Evolutionary conservation across 2,329 filamentous ascomycete species (phyloP).

Genomic region (Seiridium unicorne): DNA sequence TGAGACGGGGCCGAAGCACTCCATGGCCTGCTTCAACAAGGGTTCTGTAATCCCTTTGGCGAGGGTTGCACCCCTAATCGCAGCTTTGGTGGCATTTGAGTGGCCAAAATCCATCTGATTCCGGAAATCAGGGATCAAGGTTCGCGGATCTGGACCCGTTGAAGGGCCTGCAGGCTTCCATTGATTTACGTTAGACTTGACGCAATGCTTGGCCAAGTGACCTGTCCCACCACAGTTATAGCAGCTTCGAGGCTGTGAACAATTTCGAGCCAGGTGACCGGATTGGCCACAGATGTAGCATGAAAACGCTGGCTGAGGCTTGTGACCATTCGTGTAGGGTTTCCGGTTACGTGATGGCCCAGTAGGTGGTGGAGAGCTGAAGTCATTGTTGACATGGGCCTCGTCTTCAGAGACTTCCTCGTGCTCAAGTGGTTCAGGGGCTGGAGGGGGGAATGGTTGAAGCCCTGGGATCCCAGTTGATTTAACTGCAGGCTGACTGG

Average conservation of each 20-base stretch:
- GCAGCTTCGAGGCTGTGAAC: not conserved
- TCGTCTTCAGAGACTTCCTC: not conserved
- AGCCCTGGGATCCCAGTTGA: not conserved
- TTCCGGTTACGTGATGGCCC: not conserved
- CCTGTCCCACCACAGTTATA: conserved; percentile 4
- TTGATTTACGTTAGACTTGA: not conserved
- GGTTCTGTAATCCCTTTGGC: conserved; percentile 5
- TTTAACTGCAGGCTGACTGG: not conserved
- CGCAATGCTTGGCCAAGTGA: not conserved
- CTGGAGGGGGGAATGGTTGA: not conserved
- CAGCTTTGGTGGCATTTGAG: not conserved
- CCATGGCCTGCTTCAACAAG: conserved; percentile 2
- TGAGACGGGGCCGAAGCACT: conserved; percentile 1
- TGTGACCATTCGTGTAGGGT: not conserved
- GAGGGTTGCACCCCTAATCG: conserved; percentile 2
- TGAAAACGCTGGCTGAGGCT: not conserved
- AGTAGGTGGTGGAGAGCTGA: not conserved
- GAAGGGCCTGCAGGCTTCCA: not conserved
- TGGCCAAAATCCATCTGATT: not conserved
- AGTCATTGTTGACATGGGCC: not conserved
- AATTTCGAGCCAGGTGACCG: not conserved
- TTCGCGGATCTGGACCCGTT: not conserved
- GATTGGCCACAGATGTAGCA: conserved; percentile 1
- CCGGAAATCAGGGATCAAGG: not conserved
- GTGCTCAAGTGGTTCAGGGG: not conserved